phyloP scores from a whole-genome alignment of 768 basidiomycete genomes.

The Boletus pseudopeckii region DNA sequence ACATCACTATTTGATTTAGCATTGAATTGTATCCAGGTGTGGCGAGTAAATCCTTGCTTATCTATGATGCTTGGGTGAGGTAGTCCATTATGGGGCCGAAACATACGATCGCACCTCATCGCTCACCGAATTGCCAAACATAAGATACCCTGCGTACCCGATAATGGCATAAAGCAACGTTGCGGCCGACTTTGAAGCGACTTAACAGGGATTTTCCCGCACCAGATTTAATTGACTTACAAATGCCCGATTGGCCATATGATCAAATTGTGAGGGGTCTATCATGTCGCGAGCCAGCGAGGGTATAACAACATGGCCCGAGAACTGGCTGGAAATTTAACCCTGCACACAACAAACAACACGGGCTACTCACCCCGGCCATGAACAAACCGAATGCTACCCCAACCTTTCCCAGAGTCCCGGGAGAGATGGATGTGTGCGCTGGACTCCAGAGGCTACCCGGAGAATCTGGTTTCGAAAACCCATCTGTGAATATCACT shows the following conservation, averaged over 20 bases:
- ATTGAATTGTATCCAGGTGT: conserved; percentile 68
- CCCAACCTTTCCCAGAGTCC: conserved; percentile 57
- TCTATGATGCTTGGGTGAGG: conserved; percentile 38
- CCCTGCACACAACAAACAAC: not conserved
- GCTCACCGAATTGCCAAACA: conserved; percentile 80
- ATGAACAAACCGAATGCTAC: conserved; percentile 88
- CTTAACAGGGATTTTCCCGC: not conserved
- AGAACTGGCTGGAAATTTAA: conserved; percentile 49
- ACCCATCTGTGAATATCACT: conserved; percentile 81
- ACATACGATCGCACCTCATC: conserved; percentile 60
- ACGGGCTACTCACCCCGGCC: conserved; percentile 63
- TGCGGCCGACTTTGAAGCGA: conserved; percentile 47
- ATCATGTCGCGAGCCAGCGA: conserved; percentile 87
- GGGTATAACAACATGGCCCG: conserved; percentile 91
- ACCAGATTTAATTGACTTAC: conserved; percentile 40
- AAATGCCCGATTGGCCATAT: conserved; percentile 85
- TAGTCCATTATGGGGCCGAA: not conserved
- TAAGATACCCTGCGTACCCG: conserved; percentile 81
- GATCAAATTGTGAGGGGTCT: conserved; percentile 74
- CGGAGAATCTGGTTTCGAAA: conserved; percentile 65
- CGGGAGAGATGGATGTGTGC: conserved; percentile 57
- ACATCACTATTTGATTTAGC: conserved; percentile 73
- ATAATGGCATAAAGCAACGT: conserved; percentile 64
- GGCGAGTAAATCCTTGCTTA: conserved; percentile 76
- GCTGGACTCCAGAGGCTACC: conserved; percentile 81